phyloP scores from a whole-genome alignment of 345 rosid genomes.

The Eutrema heterophyllum region DNA sequence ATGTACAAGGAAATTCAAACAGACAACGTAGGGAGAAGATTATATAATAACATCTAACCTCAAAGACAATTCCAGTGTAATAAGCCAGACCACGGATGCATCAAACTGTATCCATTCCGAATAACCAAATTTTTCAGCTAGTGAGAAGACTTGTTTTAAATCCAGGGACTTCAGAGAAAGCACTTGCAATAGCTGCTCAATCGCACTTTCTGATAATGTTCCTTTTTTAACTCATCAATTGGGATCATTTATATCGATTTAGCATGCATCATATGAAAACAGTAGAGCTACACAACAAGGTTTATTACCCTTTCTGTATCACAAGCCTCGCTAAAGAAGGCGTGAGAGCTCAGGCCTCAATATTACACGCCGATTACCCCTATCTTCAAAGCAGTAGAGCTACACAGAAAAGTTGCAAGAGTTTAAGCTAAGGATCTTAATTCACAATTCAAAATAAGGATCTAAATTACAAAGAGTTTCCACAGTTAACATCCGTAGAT shows the following conservation, averaged over 20 bases:
- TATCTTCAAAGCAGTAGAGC: conserved; percentile 93
- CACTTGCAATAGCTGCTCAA: conserved; percentile 65
- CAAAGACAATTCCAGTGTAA: conserved; percentile 97
- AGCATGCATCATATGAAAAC: neutral
- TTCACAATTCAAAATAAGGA: no score
- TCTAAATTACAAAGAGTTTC: no score
- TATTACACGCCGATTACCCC: conserved; percentile 93
- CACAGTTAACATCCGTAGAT: no score
- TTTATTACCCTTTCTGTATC: conserved; percentile 80
- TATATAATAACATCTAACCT: conserved; percentile 52
- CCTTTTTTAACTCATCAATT: conserved; percentile 64
- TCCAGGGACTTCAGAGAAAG: no score
- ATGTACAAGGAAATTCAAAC: conserved; percentile 43
- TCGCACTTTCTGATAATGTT: conserved; percentile 59
- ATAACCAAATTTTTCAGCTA: conserved; percentile 86
- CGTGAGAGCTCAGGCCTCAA: conserved; percentile 97
- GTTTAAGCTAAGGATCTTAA: no score
- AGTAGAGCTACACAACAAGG: no score
- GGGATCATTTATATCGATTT: conserved; percentile 76
- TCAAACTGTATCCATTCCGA: conserved; percentile 96
- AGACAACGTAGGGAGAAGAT: neutral
- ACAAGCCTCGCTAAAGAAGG: conserved; percentile 94
- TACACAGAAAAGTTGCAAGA: conserved; percentile 33
- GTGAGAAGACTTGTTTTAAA: conserved; percentile 69
- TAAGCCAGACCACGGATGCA: conserved; percentile 98